These are phyloP conservation scores for Thecaphora thlaspeos DNA, from an alignment of 1,284 basidiomycete genomes.

Conservation along the genomic window DNA sequence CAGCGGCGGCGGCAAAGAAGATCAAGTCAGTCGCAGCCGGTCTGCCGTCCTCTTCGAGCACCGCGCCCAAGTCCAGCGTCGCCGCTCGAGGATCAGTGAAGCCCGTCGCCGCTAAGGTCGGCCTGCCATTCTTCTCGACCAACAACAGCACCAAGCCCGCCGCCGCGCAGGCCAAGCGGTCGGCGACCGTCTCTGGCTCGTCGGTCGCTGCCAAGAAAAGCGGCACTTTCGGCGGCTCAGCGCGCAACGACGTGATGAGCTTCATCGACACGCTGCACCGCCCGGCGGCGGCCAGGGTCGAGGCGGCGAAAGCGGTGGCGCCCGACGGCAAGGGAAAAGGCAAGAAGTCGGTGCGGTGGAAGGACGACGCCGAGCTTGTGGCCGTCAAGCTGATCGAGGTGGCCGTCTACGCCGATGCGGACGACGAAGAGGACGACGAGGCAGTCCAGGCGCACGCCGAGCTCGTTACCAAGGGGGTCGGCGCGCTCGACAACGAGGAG, in stretches of 20 bases:
- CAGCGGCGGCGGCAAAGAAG: background rate
- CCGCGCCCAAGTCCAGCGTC: too few relatives aligned
- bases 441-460: constrained; percentile 1
- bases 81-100: too few relatives aligned
- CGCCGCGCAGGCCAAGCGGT: background rate
- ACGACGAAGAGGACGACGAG: constrained; percentile 6
- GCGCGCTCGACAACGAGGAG: constrained; percentile 29
- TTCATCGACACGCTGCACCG: constrained; percentile 29
- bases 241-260: constrained; percentile 18
- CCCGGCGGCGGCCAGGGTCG: constrained; percentile 1
- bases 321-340: constrained; percentile 10
- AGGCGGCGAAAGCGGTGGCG: background rate
- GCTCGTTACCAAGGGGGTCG: constrained; percentile 6
- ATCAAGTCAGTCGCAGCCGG: background rate
- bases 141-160: constrained; percentile 6
- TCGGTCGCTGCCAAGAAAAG: background rate
- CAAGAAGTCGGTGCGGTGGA: constrained; percentile 41
- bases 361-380: constrained; percentile 35
- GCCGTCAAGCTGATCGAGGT: constrained; percentile 37
- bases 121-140: constrained; percentile 12
- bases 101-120: constrained; percentile 8
- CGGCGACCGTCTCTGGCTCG: background rate
- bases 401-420: constrained; percentile 36
- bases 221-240: constrained; percentile 3
- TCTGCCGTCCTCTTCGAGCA: constrained; percentile 1